Conservation (phyloP, 1,284 basidiomycete species). For the Clitocybe nebularis region DNA sequence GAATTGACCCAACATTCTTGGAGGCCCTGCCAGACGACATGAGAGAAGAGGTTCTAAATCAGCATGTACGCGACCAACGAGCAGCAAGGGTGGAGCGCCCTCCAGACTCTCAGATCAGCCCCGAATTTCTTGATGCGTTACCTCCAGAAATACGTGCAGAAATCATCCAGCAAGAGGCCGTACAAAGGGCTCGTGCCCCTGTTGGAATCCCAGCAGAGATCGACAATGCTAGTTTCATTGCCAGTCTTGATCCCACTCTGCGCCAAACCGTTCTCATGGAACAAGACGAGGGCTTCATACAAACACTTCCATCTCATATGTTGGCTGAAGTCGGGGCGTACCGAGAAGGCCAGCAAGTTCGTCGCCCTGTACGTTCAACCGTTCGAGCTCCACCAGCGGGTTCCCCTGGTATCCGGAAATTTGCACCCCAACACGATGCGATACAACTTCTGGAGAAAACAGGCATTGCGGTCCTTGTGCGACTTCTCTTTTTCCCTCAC, state of each 20-base stretch:
- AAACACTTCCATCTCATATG: constrained; percentile 77
- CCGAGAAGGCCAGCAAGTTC: constrained; percentile 46
- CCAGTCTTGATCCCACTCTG: constrained; percentile 79
- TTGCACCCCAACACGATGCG: constrained; percentile 70
- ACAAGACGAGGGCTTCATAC: constrained; percentile 80
- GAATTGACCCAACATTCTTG: constrained; percentile 97
- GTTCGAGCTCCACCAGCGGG: constrained; percentile 30
- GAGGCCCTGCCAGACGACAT: constrained; percentile 98
- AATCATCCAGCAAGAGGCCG: constrained; percentile 90
- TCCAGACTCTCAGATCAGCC: constrained; percentile 83
- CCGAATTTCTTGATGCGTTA: constrained; percentile 94
- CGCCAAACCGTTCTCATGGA: constrained; percentile 86
- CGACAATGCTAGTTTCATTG: constrained; percentile 84
- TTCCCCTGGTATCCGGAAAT: constrained; percentile 42
- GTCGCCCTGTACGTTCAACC: constrained; percentile 36
- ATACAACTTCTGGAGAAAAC: constrained; percentile 92
- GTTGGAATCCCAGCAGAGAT: constrained; percentile 63
- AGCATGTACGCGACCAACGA: constrained; percentile 91
- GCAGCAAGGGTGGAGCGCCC: constrained; percentile 70
- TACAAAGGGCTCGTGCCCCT: constrained; percentile 66
- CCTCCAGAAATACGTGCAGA: constrained; percentile 96
- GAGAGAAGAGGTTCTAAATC: constrained; percentile 97
- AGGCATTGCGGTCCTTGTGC: constrained; percentile 86
- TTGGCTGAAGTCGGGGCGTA: constrained; percentile 76
- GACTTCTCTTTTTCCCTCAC: constrained; percentile 96